Evolutionary conservation across 441 rosid species (phyloP).

Genomic region (Gossypium trilobum): DNA sequence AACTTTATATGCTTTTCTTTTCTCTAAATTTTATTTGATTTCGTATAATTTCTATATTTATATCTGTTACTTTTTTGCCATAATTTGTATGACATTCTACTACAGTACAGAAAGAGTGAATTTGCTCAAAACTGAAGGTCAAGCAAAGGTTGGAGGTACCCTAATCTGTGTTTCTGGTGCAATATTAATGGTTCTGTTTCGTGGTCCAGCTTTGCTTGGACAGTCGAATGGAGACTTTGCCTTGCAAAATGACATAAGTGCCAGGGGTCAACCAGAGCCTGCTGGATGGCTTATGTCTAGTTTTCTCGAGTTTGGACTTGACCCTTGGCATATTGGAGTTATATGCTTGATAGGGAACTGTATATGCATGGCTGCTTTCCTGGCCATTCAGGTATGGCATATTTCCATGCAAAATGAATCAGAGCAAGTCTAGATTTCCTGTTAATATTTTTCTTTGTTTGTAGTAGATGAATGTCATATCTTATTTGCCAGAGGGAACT

Average conservation of each 20-base stretch:
- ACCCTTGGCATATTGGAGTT: conserved; percentile 79
- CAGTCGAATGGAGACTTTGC: conserved; percentile 38
- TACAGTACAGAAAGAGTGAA: conserved; percentile 93
- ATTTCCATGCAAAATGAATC: neutral
- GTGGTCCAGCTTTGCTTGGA: conserved; percentile 82
- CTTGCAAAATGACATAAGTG: conserved; percentile 49
- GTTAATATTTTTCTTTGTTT: neutral
- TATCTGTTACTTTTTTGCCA: conserved; percentile 17
- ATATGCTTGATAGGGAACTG: conserved; percentile 88
- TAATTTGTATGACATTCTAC: conserved; percentile 25
- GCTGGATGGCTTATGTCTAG: conserved; percentile 62
- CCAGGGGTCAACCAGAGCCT: conserved; percentile 86
- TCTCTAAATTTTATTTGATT: neutral
- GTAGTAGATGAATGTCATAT: neutral
- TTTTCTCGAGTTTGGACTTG: conserved; percentile 54
- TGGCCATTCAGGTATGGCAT: conserved; percentile 71
- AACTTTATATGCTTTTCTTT: conserved; percentile 1
- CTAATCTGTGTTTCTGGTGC: conserved; percentile 81
- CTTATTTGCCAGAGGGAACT: neutral
- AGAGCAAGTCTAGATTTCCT: neutral
- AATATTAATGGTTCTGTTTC: conserved; percentile 67
- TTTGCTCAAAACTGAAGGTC: conserved; percentile 75
- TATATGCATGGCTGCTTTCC: conserved; percentile 89
- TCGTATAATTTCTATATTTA: neutral
- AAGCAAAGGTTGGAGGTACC: conserved; percentile 77